A percentile compares a stretch with the other conserved stretches of the same genome.
Conservation (phyloP, 2,329 filamentous ascomycete genomes). For the Furcasterigmium furcatum region DNA sequence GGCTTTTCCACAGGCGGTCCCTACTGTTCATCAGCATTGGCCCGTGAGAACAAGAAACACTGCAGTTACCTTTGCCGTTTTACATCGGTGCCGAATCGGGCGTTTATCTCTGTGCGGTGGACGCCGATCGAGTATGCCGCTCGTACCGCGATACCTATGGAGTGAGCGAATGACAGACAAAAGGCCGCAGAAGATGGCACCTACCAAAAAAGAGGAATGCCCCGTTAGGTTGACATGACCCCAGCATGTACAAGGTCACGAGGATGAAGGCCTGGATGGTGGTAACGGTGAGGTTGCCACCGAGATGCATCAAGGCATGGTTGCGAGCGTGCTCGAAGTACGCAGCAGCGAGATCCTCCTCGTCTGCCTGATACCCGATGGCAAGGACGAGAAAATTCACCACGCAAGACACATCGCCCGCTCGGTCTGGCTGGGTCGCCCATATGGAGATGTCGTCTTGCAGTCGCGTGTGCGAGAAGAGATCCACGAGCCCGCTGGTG, state of each 20-base stretch:
- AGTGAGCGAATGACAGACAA: conserved; percentile 3
- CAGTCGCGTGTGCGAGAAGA: conserved; percentile 40
- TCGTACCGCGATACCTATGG: conserved; percentile 42
- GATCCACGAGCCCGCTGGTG: conserved; percentile 43
- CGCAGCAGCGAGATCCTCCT: conserved; percentile 35
- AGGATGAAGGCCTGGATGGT: conserved; percentile 49
- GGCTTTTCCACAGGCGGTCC: conserved; percentile 52
- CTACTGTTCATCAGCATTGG: conserved; percentile 8
- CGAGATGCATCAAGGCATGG: conserved; percentile 39
- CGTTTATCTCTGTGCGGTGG: conserved; percentile 51
- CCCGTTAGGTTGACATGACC: conserved; percentile 52
- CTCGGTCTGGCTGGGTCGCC: conserved; percentile 26
- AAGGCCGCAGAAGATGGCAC: neutral
- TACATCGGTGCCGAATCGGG: conserved; percentile 41
- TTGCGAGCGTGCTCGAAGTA: conserved; percentile 49
- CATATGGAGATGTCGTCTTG: conserved; percentile 37
- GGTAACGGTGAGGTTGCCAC: conserved; percentile 42
- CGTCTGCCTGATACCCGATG: conserved; percentile 40
- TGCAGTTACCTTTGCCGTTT: conserved; percentile 31
- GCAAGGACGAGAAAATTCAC: conserved; percentile 48
- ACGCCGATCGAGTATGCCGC: conserved; percentile 51
- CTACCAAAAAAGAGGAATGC: conserved; percentile 48
- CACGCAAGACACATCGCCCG: conserved; percentile 33
- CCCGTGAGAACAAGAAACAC: too few relatives aligned
- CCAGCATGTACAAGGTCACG: conserved; percentile 51